Percentiles rank a stretch among this genome's conserved stretches.
Conservation (phyloP, 2,329 filamentous ascomycete genomes). For the Zalaria sp. region DNA sequence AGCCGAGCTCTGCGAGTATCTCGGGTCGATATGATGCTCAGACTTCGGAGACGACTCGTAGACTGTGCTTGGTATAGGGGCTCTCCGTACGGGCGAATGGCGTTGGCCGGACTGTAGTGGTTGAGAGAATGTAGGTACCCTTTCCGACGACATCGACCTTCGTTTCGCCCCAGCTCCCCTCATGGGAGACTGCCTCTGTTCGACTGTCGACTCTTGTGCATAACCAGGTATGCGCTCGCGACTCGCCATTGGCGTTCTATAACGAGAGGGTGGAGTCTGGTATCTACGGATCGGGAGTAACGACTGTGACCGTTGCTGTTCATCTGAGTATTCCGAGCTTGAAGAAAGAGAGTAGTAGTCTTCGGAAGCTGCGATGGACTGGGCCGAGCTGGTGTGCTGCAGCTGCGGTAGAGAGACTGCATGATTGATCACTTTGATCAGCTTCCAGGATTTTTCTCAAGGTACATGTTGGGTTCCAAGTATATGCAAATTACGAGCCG, state of each 20-base stretch:
- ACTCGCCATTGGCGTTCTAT: slow-evolving; percentile 19
- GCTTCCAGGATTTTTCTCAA: not conserved
- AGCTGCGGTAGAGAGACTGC: slow-evolving; percentile 25
- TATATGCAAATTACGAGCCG: too few relatives aligned
- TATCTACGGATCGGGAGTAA: slow-evolving; percentile 13
- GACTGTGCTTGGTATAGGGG: slow-evolving; percentile 19
- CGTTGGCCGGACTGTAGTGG: slow-evolving; percentile 4
- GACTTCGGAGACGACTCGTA: slow-evolving; percentile 7
- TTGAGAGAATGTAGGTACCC: slow-evolving; percentile 3
- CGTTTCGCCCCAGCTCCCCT: slow-evolving; percentile 17
- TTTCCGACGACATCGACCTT: slow-evolving; percentile 3
- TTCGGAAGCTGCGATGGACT: slow-evolving; percentile 34
- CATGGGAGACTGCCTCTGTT: slow-evolving; percentile 16
- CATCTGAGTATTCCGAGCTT: slow-evolving; percentile 16
- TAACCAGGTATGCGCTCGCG: slow-evolving; percentile 10
- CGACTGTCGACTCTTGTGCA: slow-evolving; percentile 7
- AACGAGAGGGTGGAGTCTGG: slow-evolving; percentile 19
- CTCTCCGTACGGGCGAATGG: slow-evolving; percentile 12
- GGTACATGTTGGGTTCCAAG: not conserved
- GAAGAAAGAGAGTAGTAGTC: slow-evolving; percentile 36
- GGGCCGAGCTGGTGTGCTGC: slow-evolving; percentile 26
- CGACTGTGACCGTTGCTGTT: slow-evolving; percentile 13
- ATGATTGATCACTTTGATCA: not conserved
- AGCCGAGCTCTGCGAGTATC: slow-evolving; percentile 13
- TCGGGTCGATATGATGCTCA: slow-evolving; percentile 3